phyloP scores from a whole-genome alignment of 495 filamentous ascomycete genomes.

The Copromyces sp. region DNA sequence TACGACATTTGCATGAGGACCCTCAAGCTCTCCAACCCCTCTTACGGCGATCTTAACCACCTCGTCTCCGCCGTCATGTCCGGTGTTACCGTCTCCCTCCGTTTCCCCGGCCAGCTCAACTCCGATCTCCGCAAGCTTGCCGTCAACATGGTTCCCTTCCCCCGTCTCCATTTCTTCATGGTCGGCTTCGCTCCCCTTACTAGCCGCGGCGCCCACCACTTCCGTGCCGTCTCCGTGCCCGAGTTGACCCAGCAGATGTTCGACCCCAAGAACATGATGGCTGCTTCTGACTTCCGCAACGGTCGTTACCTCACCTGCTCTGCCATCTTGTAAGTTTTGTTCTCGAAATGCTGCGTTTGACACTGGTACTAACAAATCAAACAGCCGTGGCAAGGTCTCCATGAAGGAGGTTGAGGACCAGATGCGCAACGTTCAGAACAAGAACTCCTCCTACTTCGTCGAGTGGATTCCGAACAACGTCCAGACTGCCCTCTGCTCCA shows the following conservation, averaged over 20 bases:
- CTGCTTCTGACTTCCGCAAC: slow-evolving; percentile 98
- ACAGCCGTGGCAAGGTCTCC: slow-evolving; percentile 93
- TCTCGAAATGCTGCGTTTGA: not conserved
- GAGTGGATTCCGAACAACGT: slow-evolving; percentile 99
- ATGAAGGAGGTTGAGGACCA: slow-evolving; percentile 99
- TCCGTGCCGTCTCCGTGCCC: slow-evolving; percentile 95
- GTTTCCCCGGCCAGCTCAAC: slow-evolving; percentile 99
- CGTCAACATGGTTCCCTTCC: slow-evolving; percentile 99
- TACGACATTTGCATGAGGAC: slow-evolving; percentile 99
- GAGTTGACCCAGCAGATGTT: slow-evolving; percentile 99
- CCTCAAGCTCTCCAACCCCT: slow-evolving; percentile 95
- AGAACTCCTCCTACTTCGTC: slow-evolving; percentile 99
- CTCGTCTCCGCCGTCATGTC: slow-evolving; percentile 99
- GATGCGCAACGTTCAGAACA: slow-evolving; percentile 99
- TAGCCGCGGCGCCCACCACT: slow-evolving; percentile 85
- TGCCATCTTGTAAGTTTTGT: slow-evolving; percentile 68
- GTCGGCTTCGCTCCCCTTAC: slow-evolving; percentile 99
- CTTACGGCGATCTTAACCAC: slow-evolving; percentile 98
- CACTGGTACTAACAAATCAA: slow-evolving; percentile 20
- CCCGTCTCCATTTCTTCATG: slow-evolving; percentile 99
- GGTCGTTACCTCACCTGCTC: slow-evolving; percentile 99
- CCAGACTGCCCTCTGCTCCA: slow-evolving; percentile 98
- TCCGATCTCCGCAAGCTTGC: slow-evolving; percentile 98
- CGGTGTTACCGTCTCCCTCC: slow-evolving; percentile 94
- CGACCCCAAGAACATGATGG: slow-evolving; percentile 99